These are phyloP conservation scores for Trichoderma atroviride DNA, from an alignment of 2,329 filamentous ascomycete genomes.

Conservation along the genomic window DNA sequence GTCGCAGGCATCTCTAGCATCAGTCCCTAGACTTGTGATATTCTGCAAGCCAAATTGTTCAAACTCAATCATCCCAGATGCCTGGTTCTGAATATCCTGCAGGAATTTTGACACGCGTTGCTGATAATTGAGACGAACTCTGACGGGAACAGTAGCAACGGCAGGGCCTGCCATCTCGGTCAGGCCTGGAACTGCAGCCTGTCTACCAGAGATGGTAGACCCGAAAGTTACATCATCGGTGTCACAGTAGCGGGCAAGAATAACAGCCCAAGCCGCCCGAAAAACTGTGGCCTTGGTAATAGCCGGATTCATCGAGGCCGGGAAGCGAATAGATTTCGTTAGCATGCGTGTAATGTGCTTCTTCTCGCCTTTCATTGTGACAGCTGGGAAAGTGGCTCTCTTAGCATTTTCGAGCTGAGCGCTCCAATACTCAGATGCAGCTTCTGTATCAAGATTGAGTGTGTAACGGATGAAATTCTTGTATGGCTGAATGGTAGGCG, in stretches of 20 bases:
- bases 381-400: conserved; percentile 23
- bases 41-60: conserved; percentile 25
- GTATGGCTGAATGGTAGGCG: neutral
- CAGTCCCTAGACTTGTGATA: conserved; percentile 11
- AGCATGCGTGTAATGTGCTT: conserved; percentile 20
- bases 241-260: conserved; percentile 24
- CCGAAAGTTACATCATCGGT: conserved; percentile 24
- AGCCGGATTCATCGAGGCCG: conserved; percentile 4
- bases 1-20: conserved; percentile 18
- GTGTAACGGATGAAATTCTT: conserved; percentile 22
- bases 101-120: conserved; percentile 28
- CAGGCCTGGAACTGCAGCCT: conserved; percentile 26
- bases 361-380: neutral
- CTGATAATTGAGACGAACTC: conserved; percentile 26
- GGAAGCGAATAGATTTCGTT: conserved; percentile 14
- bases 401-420: conserved; percentile 26
- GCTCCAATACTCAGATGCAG: conserved; percentile 27
- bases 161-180: conserved; percentile 29
- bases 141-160: conserved; percentile 29
- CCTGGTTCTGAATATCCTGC: conserved; percentile 28
- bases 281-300: conserved; percentile 32
- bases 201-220: conserved; percentile 29
- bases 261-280: conserved; percentile 36
- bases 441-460: conserved; percentile 9
- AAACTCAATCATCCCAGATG: conserved; percentile 25